These are phyloP conservation scores for Pseudocercospora vitis DNA, from an alignment of 2,329 filamentous ascomycete species.

Conservation along the genomic window DNA sequence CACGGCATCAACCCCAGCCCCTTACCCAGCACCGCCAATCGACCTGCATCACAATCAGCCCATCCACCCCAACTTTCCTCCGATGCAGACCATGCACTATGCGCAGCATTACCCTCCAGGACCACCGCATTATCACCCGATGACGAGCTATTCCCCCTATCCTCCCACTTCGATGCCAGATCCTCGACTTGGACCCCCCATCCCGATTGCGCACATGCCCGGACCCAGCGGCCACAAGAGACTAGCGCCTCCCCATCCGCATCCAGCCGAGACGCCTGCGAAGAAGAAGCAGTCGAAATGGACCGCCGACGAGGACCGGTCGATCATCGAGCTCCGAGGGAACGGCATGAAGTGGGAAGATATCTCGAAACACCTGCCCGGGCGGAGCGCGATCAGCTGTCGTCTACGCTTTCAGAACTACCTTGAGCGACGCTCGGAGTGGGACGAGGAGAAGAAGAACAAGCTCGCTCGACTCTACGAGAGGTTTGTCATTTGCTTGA, in stretches of 20 bases:
- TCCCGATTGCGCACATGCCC: slow-evolving; percentile 46
- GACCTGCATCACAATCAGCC: slow-evolving; percentile 21
- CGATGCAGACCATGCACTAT: slow-evolving; percentile 35
- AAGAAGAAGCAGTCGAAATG: slow-evolving; percentile 98
- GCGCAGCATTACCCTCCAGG: slow-evolving; percentile 26
- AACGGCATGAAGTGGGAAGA: slow-evolving; percentile 98
- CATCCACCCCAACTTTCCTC: slow-evolving; percentile 24
- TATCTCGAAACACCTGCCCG: slow-evolving; percentile 86
- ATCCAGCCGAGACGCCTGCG: slow-evolving; percentile 63
- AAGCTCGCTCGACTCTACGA: slow-evolving; percentile 93
- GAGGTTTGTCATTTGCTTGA: slow-evolving; percentile 62
- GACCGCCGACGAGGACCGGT: slow-evolving; percentile 88
- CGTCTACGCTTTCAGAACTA: slow-evolving; percentile 97
- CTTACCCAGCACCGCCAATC: slow-evolving; percentile 25
- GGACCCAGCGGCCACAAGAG: slow-evolving; percentile 39
- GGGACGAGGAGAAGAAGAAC: slow-evolving; percentile 97
- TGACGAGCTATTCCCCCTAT: slow-evolving; percentile 33
- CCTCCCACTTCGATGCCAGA: slow-evolving; percentile 31
- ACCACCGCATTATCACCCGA: slow-evolving; percentile 30
- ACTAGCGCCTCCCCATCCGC: slow-evolving; percentile 47
- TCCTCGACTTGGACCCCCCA: slow-evolving; percentile 30
- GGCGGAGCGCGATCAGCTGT: slow-evolving; percentile 90
- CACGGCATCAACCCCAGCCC: slow-evolving; percentile 27
- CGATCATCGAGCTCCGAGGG: slow-evolving; percentile 87
- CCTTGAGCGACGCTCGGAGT: slow-evolving; percentile 85